Base-by-base conservation (phyloP, 169 alveolate genomes). In the Plasmodium gallinaceum region DNA sequence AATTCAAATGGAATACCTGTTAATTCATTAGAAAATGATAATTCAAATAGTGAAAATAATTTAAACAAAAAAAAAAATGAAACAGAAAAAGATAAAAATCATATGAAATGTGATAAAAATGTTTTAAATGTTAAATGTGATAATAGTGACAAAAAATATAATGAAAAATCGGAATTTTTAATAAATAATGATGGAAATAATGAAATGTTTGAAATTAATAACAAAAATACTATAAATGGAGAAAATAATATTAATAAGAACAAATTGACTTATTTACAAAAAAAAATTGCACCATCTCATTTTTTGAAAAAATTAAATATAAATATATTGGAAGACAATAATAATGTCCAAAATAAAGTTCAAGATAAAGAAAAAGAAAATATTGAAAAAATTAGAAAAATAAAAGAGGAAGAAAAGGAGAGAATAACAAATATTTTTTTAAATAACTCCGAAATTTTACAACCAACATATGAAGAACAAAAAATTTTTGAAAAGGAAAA, bases 241-340 rank as follows among this genome's bases (percentile, higher is more conserved):
- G 24, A 54, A 54, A 8, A 24, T 16, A 32, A 32, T 32, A 2
- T 32, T 32, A 57, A 37, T 1, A 54, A 52, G 0, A 54, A 72
- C 5, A 54, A 72, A 72, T 14, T 14, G 12, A 14, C 70, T 8
- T 54, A 72, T 57, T 16, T 54, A 54, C 70, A 72, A 54, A 72
- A 39, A 7, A 72, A 57, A 39, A 39, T 39, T 7, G 66, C 86
- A 0, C 86, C 86, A n/a, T 72, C 42, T 0, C 14, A 72, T 10
- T 72, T 72, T 72, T 54, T 72, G n/a, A 24, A 51, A 8, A 72
- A 72, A 57, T 32, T 72, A 37, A 54, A 72, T 54, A 72, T 72
- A 52, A 3, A 24, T 37, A 43, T 72, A n/a, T 14, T 54, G 32
- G 61, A 68, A 16, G 18, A 68, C 2, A 39, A 18, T 5, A 39